Conservation (phyloP, 1,284 basidiomycete genomes). For the Cryptococcus amylolentus region DNA sequence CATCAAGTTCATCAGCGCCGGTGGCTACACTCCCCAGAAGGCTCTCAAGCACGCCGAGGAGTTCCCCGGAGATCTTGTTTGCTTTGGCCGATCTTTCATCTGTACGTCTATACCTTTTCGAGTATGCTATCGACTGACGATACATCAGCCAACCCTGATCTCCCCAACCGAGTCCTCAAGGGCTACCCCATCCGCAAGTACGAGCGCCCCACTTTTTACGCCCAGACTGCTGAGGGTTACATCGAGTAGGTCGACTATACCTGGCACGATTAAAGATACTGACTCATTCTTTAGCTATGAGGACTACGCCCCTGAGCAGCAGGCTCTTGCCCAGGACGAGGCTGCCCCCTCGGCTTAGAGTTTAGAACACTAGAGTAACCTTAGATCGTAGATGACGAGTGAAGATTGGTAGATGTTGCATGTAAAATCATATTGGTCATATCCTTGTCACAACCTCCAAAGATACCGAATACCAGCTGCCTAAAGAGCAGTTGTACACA, state of each 20-base stretch:
- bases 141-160: conserved; percentile 53
- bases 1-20: conserved; percentile 53
- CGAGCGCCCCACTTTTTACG: conserved; percentile 24
- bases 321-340: conserved; percentile 1
- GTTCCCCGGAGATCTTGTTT: conserved; percentile 50
- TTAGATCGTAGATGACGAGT: background rate
- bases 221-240: conserved; percentile 12
- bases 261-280: background rate
- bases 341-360: background rate
- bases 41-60: conserved; percentile 32
- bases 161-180: conserved; percentile 53
- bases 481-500: too few relatives aligned
- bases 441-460: too few relatives aligned
- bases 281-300: background rate
- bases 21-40: conserved; percentile 49
- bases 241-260: conserved; percentile 5
- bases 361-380: background rate
- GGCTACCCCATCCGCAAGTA: conserved; percentile 40
- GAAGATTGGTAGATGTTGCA: background rate
- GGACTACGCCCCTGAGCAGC: background rate
- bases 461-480: too few relatives aligned
- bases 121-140: background rate
- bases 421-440: background rate
- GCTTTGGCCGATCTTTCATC: conserved; percentile 56
- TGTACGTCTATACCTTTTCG: conserved; percentile 11